phyloP scores from a whole-genome alignment of 768 basidiomycete species.

The Phlebiopsis gigantea region DNA sequence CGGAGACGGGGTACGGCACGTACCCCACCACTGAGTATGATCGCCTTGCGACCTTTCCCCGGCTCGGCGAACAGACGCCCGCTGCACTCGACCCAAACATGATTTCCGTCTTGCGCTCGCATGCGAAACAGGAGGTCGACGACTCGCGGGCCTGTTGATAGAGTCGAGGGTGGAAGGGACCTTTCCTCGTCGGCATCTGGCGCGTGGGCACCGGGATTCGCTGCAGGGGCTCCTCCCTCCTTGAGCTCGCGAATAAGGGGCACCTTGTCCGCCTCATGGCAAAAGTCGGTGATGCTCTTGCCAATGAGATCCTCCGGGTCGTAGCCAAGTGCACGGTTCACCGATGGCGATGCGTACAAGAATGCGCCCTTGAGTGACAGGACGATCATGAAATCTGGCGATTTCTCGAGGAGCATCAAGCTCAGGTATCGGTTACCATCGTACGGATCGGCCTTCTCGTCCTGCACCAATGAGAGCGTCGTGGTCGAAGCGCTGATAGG shows the following conservation, averaged over 20 bases:
- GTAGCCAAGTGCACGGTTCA: conserved; percentile 78
- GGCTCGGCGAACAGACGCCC: conserved; percentile 89
- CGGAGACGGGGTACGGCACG: conserved; percentile 55
- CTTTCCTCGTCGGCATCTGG: neutral
- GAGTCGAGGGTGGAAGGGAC: conserved; percentile 2
- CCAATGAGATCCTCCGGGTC: conserved; percentile 81
- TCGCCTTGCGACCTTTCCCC: conserved; percentile 91
- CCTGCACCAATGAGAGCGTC: conserved; percentile 11
- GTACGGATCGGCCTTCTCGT: conserved; percentile 21
- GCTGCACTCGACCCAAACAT: conserved; percentile 89
- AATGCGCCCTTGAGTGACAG: conserved; percentile 90
- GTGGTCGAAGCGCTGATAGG: conserved; percentile 19
- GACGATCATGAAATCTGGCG: conserved; percentile 84
- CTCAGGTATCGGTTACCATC: conserved; percentile 46
- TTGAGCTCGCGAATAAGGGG: conserved; percentile 91
- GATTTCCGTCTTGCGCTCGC: conserved; percentile 54
- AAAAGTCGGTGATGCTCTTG: conserved; percentile 70
- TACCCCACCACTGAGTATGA: conserved; percentile 82
- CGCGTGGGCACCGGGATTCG: neutral
- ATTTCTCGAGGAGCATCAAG: conserved; percentile 52
- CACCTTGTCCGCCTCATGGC: conserved; percentile 86
- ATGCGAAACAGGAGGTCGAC: conserved; percentile 89
- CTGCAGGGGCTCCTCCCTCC: conserved; percentile 32
- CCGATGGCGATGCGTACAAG: conserved; percentile 85
- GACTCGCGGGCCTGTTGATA: conserved; percentile 37